A percentile compares a stretch with the other conserved stretches of the same genome.
Evolutionary conservation across 179 eudicot genomes (phyloP).

Genomic region (Spinacia oleracea): DNA sequence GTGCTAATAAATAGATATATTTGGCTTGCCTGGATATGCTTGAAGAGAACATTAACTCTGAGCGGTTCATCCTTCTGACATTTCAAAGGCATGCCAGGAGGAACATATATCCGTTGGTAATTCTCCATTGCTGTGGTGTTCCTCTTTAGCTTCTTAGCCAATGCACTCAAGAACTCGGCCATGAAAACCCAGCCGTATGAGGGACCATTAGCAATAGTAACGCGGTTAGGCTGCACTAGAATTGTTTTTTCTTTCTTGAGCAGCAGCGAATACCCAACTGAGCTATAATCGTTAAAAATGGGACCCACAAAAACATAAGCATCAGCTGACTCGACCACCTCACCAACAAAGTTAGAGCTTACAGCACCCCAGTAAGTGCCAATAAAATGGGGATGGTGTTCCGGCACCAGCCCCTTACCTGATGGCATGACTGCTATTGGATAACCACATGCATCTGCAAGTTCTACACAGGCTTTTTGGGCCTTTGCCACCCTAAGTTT

Average conservation of each 20-base stretch:
- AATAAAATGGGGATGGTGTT: slow-evolving; percentile 62
- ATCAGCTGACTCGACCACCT: slow-evolving; percentile 81
- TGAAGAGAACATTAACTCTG: slow-evolving; percentile 73
- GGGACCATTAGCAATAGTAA: slow-evolving; percentile 69
- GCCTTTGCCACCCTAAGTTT: slow-evolving; percentile 69
- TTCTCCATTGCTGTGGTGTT: slow-evolving; percentile 69
- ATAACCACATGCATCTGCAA: slow-evolving; percentile 70
- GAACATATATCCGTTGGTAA: slow-evolving; percentile 63
- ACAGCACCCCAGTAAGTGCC: slow-evolving; percentile 92
- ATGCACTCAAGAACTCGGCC: slow-evolving; percentile 57
- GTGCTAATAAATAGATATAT: neutral
- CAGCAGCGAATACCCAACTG: slow-evolving; percentile 79
- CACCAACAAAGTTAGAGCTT: slow-evolving; percentile 59
- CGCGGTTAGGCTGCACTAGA: slow-evolving; percentile 67
- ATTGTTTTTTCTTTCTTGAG: slow-evolving; percentile 65
- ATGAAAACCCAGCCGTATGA: slow-evolving; percentile 80
- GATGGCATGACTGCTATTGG: slow-evolving; percentile 80
- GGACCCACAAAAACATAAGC: slow-evolving; percentile 78
- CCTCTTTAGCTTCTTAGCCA: slow-evolving; percentile 67
- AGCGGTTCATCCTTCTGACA: slow-evolving; percentile 59
- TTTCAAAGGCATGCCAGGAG: slow-evolving; percentile 65
- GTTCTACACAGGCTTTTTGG: slow-evolving; percentile 51
- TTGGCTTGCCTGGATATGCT: slow-evolving; percentile 63
- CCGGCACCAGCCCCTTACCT: slow-evolving; percentile 70
- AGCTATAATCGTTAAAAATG: slow-evolving; percentile 79